These are phyloP conservation scores for Ophiostoma piceae DNA, from an alignment of 2,329 filamentous ascomycete genomes.

Conservation along the genomic window DNA sequence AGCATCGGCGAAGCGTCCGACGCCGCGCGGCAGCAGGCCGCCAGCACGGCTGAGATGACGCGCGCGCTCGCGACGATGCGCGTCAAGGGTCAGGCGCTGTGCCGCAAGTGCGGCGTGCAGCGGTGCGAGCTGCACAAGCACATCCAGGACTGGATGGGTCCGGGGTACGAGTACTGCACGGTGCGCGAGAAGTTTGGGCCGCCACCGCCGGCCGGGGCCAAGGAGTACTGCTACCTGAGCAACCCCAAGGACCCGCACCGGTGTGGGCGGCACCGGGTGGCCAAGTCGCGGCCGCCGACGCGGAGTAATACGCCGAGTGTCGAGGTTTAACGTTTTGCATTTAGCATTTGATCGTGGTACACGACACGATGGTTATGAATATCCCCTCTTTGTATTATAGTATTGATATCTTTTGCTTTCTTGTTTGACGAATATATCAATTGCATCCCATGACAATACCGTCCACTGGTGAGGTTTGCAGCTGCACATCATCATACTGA, in stretches of 20 bases:
- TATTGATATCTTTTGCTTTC: neutral
- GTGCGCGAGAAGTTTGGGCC: constrained; percentile 54
- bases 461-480: too few species aligned
- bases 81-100: constrained; percentile 55
- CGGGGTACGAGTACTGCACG: constrained; percentile 54
- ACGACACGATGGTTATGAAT: neutral
- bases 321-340: neutral
- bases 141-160: constrained; percentile 55
- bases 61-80: constrained; percentile 44
- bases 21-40: constrained; percentile 43
- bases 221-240: constrained; percentile 53
- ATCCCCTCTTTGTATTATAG: neutral
- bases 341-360: neutral
- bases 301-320: neutral
- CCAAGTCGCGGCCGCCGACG: constrained; percentile 29
- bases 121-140: constrained; percentile 61
- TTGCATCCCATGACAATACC: too few species aligned
- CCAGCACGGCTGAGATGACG: constrained; percentile 21
- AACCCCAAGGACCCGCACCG: constrained; percentile 54
- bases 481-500: neutral
- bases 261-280: constrained; percentile 51
- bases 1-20: constrained; percentile 19
- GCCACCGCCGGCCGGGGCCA: constrained; percentile 43
- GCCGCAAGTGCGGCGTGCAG: constrained; percentile 56
- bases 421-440: too few species aligned